Evolutionary conservation across 805 yeast species (phyloP).

Genomic region (Hanseniaspora osmophila): DNA sequence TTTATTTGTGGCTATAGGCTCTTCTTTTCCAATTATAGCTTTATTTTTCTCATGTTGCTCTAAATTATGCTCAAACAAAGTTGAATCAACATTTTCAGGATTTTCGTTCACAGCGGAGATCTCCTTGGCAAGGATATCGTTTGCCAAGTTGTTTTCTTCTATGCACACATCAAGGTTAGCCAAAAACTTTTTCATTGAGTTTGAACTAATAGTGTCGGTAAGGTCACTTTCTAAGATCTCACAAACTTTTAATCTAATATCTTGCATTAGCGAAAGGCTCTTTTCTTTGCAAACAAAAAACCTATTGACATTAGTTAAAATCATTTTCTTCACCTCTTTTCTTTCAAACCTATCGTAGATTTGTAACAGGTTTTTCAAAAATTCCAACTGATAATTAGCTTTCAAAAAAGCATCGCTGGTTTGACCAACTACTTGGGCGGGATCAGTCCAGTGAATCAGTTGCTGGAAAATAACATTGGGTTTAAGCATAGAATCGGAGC

Average conservation of each 20-base stretch:
- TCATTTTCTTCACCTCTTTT: conserved; percentile 38
- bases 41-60: too few relatives aligned
- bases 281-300: conserved; percentile 28
- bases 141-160: conserved; percentile 11
- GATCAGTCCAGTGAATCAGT: conserved; percentile 75
- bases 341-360: conserved; percentile 33
- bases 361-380: conserved; percentile 40
- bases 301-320: conserved; percentile 37
- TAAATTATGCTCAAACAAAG: too few relatives aligned
- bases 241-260: conserved; percentile 16
- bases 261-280: conserved; percentile 14
- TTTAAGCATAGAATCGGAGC: conserved; percentile 17
- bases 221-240: conserved; percentile 20
- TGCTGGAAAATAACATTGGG: conserved; percentile 54
- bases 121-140: conserved; percentile 9
- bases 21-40: too few relatives aligned
- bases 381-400: conserved; percentile 42
- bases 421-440: conserved; percentile 35
- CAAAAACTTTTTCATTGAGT: conserved; percentile 23
- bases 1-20: too few relatives aligned
- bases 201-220: conserved; percentile 23
- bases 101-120: conserved; percentile 12
- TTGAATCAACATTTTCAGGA: too few relatives aligned
- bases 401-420: conserved; percentile 26
- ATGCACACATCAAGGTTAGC: conserved; percentile 10